phyloP scores from a whole-genome alignment of 441 rosid species.

The Populus trichocarpa region DNA sequence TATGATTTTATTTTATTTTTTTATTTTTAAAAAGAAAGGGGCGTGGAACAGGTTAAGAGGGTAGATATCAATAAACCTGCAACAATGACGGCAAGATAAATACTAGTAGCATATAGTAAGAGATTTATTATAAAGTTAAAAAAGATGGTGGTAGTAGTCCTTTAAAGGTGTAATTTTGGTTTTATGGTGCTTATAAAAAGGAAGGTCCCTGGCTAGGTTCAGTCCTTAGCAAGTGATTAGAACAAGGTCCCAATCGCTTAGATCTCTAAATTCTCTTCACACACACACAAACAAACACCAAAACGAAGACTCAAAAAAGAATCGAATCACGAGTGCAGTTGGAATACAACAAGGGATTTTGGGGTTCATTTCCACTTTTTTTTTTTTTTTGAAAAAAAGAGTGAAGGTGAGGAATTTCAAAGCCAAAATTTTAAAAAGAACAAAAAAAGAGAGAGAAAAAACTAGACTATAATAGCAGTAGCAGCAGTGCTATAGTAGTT shows the following conservation, averaged over 20 bases:
- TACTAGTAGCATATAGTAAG: neutral
- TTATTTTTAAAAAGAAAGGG: too few species aligned
- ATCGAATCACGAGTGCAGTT: constrained; percentile 41
- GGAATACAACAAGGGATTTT: constrained; percentile 33
- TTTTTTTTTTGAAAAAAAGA: neutral
- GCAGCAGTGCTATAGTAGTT: neutral
- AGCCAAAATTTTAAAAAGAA: neutral
- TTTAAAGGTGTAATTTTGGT: neutral
- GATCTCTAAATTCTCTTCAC: constrained; percentile 26
- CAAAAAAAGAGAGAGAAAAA: neutral
- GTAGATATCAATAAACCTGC: too few species aligned
- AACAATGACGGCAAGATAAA: too few species aligned
- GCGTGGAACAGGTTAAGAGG: too few species aligned
- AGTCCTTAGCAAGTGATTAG: constrained; percentile 39
- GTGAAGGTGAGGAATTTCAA: constrained; percentile 15
- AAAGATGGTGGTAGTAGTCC: too few species aligned
- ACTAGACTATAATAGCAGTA: neutral
- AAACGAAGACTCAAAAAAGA: constrained; percentile 21
- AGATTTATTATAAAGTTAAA: neutral
- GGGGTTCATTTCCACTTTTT: constrained; percentile 28
- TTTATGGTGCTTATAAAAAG: constrained; percentile 34
- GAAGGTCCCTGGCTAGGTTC: constrained; percentile 26
- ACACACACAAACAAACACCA: constrained; percentile 11
- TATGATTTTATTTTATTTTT: too few species aligned
- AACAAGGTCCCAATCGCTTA: constrained; percentile 41